Evolutionary conservation across 179 eudicot genomes (phyloP).

Genomic region (Beta lomatogona): DNA sequence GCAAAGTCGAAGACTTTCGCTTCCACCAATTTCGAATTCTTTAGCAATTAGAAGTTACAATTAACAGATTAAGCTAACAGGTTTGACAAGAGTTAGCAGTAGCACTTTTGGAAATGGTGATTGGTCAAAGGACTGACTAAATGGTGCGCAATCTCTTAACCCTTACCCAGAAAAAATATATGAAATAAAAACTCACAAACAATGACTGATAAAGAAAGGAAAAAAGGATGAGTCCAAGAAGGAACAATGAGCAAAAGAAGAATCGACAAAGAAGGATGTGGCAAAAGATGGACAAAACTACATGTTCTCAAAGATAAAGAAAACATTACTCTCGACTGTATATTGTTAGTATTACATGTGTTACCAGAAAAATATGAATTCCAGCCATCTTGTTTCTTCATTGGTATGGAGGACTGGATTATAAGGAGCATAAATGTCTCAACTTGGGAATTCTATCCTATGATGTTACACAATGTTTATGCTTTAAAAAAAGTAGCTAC

Average conservation of each 20-base stretch:
- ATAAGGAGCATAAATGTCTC: background rate
- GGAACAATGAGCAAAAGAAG: background rate
- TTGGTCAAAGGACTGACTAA: background rate
- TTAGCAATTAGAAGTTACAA: background rate
- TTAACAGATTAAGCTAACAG: too few relatives aligned
- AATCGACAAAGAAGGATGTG: background rate
- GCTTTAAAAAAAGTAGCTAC: too few relatives aligned
- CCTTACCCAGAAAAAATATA: background rate
- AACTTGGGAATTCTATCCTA: too few relatives aligned
- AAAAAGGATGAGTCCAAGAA: background rate
- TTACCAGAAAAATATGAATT: too few relatives aligned
- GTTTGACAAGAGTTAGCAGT: too few relatives aligned
- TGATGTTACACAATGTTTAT: background rate
- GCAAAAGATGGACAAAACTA: background rate
- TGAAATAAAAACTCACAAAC: background rate
- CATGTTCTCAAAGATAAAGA: background rate
- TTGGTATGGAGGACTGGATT: too few relatives aligned
- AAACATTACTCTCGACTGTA: background rate
- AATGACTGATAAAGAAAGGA: background rate
- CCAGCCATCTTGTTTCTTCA: too few relatives aligned
- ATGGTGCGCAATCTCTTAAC: background rate
- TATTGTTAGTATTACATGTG: background rate
- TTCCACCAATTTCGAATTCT: background rate
- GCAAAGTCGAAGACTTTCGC: too few relatives aligned
- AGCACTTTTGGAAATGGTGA: background rate